phyloP scores from a whole-genome alignment of 371 early-diverging fungal species.

The Amoeboaphelidium protococcarum region DNA sequence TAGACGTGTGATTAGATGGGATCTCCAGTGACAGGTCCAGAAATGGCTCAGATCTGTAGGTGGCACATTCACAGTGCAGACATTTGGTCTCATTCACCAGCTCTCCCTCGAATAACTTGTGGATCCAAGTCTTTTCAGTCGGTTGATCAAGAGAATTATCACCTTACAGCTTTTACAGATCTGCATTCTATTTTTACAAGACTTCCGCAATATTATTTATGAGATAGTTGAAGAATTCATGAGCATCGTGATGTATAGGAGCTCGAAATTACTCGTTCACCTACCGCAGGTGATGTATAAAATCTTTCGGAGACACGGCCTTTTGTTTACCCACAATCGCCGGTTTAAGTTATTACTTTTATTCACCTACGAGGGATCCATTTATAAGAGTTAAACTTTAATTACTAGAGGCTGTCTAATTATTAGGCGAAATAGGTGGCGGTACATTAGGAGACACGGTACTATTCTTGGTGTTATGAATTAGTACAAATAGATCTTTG shows the following conservation, averaged over 20 bases:
- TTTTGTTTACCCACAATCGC: not conserved
- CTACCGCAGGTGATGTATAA: not conserved
- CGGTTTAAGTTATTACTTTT: no score
- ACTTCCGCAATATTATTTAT: not conserved
- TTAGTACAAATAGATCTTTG: no score
- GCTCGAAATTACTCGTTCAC: not conserved
- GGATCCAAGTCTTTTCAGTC: not conserved
- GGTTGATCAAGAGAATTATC: not conserved
- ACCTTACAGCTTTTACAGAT: not conserved
- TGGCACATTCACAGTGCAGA: not conserved
- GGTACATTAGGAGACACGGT: no score
- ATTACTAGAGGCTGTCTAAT: no score
- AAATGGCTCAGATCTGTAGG: not conserved
- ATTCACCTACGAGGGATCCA: no score
- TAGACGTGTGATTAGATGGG: not conserved
- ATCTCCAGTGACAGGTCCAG: not conserved
- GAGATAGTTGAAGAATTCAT: not conserved
- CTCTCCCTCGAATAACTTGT: not conserved
- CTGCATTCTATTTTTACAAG: not conserved
- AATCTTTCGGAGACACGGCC: not conserved
- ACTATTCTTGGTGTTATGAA: no score
- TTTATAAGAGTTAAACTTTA: no score
- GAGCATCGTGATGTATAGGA: not conserved
- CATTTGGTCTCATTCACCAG: not conserved
- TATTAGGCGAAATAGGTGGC: no score